Conservation (phyloP, 1,284 basidiomycete species). For the Cystobasidium slooffiae region DNA sequence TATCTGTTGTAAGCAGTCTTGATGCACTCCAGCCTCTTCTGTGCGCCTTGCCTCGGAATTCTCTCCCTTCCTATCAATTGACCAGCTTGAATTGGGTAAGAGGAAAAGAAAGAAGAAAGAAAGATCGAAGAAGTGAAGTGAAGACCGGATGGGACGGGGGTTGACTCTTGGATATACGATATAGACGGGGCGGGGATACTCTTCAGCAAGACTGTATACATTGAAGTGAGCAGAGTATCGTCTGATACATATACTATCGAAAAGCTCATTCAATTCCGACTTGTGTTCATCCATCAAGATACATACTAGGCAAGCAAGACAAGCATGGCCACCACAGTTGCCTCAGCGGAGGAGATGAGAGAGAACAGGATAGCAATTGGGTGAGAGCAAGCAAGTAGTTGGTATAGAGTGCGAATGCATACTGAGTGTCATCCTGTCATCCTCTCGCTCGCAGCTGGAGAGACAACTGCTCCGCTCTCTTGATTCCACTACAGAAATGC, state of each 20-base stretch:
- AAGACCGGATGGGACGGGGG: neutral
- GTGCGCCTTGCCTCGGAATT: no score
- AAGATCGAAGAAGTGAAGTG: neutral
- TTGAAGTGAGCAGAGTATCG: no score
- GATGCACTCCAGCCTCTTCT: no score
- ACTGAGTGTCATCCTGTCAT: neutral
- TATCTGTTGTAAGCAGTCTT: no score
- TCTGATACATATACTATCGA: neutral
- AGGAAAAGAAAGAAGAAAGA: neutral
- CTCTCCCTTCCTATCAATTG: no score
- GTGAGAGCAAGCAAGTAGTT: no score
- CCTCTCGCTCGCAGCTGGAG: constrained; percentile 49
- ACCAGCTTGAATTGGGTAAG: neutral
- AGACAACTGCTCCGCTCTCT: constrained; percentile 48
- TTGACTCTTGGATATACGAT: neutral
- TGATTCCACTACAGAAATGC: constrained; percentile 54
- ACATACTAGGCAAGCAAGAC: neutral
- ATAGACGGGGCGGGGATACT: no score
- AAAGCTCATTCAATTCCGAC: neutral
- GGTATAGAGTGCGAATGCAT: no score
- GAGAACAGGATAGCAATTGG: constrained; percentile 42
- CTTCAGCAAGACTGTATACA: no score
- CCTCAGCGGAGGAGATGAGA: constrained; percentile 41
- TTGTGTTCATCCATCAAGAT: neutral
- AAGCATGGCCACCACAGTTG: constrained; percentile 24